A percentile compares a stretch with the other conserved stretches of the same genome.
Evolutionary conservation across 345 rosid species (phyloP).

Genomic region (Cardamine occulta): DNA sequence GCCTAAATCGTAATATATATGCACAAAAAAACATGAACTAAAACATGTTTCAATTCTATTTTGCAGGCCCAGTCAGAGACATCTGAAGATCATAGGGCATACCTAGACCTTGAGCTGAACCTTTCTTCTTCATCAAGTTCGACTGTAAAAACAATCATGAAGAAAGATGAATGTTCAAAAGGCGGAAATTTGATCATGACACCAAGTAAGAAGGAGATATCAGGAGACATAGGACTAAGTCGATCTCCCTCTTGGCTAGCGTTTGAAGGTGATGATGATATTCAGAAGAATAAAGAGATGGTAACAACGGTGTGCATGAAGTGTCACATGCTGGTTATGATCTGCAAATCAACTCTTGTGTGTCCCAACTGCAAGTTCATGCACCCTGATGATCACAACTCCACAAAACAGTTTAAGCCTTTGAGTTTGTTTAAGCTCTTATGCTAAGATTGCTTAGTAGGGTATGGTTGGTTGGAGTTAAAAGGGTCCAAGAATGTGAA

Average conservation of each 20-base stretch:
- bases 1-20: neutral
- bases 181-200: conserved; percentile 31
- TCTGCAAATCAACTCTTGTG: conserved; percentile 67
- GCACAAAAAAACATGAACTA: neutral
- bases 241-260: conserved; percentile 65
- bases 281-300: conserved; percentile 59
- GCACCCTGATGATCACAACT: conserved; percentile 62
- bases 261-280: conserved; percentile 44
- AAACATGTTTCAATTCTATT: conserved; percentile 13
- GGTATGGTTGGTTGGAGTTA: neutral
- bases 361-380: conserved; percentile 92
- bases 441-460: conserved; percentile 43
- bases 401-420: conserved; percentile 52
- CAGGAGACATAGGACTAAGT: conserved; percentile 35
- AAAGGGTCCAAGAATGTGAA: conserved; percentile 21
- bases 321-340: conserved; percentile 91
- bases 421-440: conserved; percentile 55
- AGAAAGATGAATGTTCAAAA: conserved; percentile 25
- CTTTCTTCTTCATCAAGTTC: conserved; percentile 51
- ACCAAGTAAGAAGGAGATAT: conserved; percentile 28
- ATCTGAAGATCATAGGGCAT: conserved; percentile 51
- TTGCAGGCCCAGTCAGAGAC: conserved; percentile 43
- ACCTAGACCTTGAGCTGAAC: conserved; percentile 70
- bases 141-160: conserved; percentile 17
- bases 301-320: conserved; percentile 72